phyloP scores from a whole-genome alignment of 1,284 basidiomycete genomes.

The Pseudozyma tsukubaensis region DNA sequence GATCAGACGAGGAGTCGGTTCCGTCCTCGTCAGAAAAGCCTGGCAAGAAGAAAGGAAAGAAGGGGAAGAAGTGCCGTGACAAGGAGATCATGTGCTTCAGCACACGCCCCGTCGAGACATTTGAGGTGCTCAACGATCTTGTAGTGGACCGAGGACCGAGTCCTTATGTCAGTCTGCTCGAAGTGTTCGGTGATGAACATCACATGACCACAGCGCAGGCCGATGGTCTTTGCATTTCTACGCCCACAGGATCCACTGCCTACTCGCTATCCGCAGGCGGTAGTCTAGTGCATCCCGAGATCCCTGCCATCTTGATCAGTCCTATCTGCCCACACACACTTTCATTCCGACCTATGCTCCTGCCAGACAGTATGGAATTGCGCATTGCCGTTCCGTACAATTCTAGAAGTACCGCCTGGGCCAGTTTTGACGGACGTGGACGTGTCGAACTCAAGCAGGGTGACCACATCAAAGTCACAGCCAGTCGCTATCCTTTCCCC shows the following conservation, averaged over 20 bases:
- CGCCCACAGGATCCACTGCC: slow-evolving; percentile 96
- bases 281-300: slow-evolving; percentile 96
- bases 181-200: slow-evolving; percentile 97
- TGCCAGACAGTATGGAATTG: slow-evolving; percentile 98
- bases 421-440: slow-evolving; percentile 96
- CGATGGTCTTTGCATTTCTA: slow-evolving; percentile 94
- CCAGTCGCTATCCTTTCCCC: slow-evolving; percentile 97
- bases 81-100: slow-evolving; percentile 98
- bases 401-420: slow-evolving; percentile 97
- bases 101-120: slow-evolving; percentile 92
- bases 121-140: slow-evolving; percentile 97
- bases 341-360: slow-evolving; percentile 93
- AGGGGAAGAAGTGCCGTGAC: slow-evolving; percentile 75
- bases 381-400: slow-evolving; percentile 98
- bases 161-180: slow-evolving; percentile 94
- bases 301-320: slow-evolving; percentile 94
- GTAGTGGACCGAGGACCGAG: slow-evolving; percentile 98
- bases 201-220: slow-evolving; percentile 99
- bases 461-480: slow-evolving; percentile 98
- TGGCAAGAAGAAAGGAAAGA: slow-evolving; percentile 75
- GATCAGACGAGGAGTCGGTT: slow-evolving; percentile 29
- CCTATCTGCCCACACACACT: slow-evolving; percentile 99
- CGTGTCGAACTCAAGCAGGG: slow-evolving; percentile 86
- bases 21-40: slow-evolving; percentile 25
- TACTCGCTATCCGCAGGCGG: slow-evolving; percentile 95